A percentile compares a stretch with the other conserved stretches of the same genome.
Evolutionary conservation across 768 basidiomycete species (phyloP).

Genomic region (Rhodotorula kratochvilovae): DNA sequence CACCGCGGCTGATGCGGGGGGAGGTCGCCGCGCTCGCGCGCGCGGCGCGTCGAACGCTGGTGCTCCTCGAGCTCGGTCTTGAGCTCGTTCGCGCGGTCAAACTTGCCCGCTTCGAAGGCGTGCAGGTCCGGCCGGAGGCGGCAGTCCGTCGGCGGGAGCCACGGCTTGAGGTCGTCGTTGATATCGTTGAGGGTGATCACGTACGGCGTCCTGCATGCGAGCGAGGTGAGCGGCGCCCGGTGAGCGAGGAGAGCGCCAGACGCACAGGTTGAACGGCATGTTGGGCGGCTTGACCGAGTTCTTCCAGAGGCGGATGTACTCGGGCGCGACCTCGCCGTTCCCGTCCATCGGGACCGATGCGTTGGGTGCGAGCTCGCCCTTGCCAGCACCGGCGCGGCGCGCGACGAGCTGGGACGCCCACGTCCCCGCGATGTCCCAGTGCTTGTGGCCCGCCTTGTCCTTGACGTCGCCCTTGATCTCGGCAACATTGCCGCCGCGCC

Average conservation of each 20-base stretch:
- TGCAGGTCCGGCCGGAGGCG: slow-evolving; percentile 86
- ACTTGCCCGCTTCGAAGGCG: slow-evolving; percentile 84
- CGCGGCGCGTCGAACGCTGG: slow-evolving; percentile 67
- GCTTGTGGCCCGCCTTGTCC: slow-evolving; percentile 60
- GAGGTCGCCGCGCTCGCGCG: slow-evolving; percentile 67
- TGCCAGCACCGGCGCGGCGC: slow-evolving; percentile 60
- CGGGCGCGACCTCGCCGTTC: slow-evolving; percentile 53
- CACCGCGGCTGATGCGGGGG: slow-evolving; percentile 76
- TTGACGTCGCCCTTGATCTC: slow-evolving; percentile 84
- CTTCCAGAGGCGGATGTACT: slow-evolving; percentile 83
- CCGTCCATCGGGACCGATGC: slow-evolving; percentile 54
- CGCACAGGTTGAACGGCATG: slow-evolving; percentile 72
- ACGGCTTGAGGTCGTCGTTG: slow-evolving; percentile 64
- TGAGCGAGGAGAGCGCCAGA: neutral
- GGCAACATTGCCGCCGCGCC: slow-evolving; percentile 84
- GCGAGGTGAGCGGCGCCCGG: neutral
- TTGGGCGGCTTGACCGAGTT: slow-evolving; percentile 77
- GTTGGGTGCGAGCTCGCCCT: slow-evolving; percentile 67
- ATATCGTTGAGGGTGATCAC: slow-evolving; percentile 89
- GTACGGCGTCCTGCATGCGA: slow-evolving; percentile 61
- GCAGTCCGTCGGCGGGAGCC: slow-evolving; percentile 84
- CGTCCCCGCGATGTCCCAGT: slow-evolving; percentile 85
- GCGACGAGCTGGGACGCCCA: slow-evolving; percentile 95
- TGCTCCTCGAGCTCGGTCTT: slow-evolving; percentile 72
- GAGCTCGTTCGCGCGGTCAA: slow-evolving; percentile 73